phyloP scores from a whole-genome alignment of 75 land plant species.

The Pinus tabuliformis region DNA sequence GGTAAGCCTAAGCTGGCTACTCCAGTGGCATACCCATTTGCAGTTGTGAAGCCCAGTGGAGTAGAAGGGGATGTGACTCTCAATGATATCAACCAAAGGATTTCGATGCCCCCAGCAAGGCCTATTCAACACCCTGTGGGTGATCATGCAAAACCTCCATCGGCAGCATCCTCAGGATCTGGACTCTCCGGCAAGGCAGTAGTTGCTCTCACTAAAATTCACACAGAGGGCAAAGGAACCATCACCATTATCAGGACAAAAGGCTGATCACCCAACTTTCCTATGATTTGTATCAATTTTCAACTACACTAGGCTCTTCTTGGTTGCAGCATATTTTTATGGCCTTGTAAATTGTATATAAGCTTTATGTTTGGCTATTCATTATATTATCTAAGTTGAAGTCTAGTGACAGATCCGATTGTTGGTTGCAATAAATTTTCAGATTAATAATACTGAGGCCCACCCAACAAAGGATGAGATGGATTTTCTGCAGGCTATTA shows the following conservation, averaged over 20 bases:
- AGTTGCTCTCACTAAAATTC: conserved; percentile 74
- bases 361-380: background rate
- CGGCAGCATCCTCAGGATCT: conserved; percentile 35
- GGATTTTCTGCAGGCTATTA: background rate
- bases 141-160: conserved; percentile 45
- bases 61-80: conserved; percentile 69
- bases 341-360: conserved; percentile 4
- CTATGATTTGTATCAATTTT: background rate
- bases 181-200: conserved; percentile 91
- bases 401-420: too few relatives aligned
- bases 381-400: background rate
- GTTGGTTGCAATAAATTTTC: too few relatives aligned
- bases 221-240: conserved; percentile 88
- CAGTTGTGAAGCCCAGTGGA: conserved; percentile 79
- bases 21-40: conserved; percentile 75
- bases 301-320: too few relatives aligned
- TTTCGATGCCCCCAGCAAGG: conserved; percentile 60
- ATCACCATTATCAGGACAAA: conserved; percentile 89
- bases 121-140: conserved; percentile 58
- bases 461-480: background rate
- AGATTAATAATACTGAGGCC: background rate
- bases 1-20: conserved; percentile 21
- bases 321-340: background rate
- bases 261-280: conserved; percentile 37
- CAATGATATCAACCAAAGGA: conserved; percentile 76